Conservation (phyloP, 805 yeast species). For the Blastobotrys chiropterorum region DNA sequence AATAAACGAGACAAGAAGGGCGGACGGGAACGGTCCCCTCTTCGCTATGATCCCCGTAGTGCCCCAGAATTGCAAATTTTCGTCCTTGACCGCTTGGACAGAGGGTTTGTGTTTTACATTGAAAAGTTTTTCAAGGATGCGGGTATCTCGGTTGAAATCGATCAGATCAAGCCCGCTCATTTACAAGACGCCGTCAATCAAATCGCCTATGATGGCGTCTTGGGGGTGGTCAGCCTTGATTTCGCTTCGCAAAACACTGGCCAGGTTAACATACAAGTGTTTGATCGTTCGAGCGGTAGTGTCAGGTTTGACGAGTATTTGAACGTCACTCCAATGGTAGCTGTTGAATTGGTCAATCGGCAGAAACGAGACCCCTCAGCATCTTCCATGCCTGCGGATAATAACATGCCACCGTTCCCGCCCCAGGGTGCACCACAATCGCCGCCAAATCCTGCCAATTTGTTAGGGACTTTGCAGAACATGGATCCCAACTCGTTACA, state of each 20-base stretch:
- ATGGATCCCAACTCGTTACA: constrained; percentile 72
- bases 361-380: constrained; percentile 6
- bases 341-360: constrained; percentile 48
- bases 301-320: constrained; percentile 69
- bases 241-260: constrained; percentile 35
- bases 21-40: constrained; percentile 10
- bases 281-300: constrained; percentile 63
- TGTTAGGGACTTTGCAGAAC: constrained; percentile 51
- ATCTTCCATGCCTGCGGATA: neutral
- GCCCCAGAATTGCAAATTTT: constrained; percentile 43
- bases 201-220: constrained; percentile 74
- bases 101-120: constrained; percentile 38
- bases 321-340: constrained; percentile 58
- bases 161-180: constrained; percentile 39
- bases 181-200: constrained; percentile 52
- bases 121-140: constrained; percentile 36
- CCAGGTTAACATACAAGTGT: constrained; percentile 63
- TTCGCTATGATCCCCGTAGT: neutral
- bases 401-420: neutral
- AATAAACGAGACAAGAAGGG: constrained; percentile 2
- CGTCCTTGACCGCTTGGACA: constrained; percentile 42
- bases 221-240: constrained; percentile 63
- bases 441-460: constrained; percentile 7
- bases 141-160: constrained; percentile 38
- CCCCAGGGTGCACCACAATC: constrained; percentile 3